Evolutionary conservation across 768 basidiomycete species (phyloP), one percentile per base, ranked within the genome.

Genomic region (Cystobasidium ongulense): DNA sequence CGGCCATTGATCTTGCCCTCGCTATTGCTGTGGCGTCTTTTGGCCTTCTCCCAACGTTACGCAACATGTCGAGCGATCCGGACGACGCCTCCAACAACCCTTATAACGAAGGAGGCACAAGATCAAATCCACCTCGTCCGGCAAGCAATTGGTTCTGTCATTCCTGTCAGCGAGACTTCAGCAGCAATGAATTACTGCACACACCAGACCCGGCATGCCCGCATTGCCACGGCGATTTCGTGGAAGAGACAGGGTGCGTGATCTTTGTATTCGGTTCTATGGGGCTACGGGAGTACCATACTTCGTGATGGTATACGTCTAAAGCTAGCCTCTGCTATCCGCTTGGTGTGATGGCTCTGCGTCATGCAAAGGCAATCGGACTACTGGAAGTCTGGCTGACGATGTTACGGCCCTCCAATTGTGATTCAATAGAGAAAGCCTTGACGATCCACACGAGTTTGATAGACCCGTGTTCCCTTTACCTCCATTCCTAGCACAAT

Each of bases 381-480:
- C 27, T 23, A 31, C 21, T 50, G 11, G 17, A 27, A 39, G 7
- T 21, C 54, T 23, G 38, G 41, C 63, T 46, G 41, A 46, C 63
- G 23, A 31, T 8, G 3, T 25, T 46, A 7, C 35, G n/a, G 10
- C 38, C 63, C 25, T 3, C 13, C 11, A 4, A 8, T 15, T 35
- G 31, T 46, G 31, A 33, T 7, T 31, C 25, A 15, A 3, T 35
- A 71, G 68, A 8, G 68, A 71, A 39, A 71, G 68, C 39, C 10
- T 57, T 13, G 68, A 71, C 29, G 68, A 71, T 59, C 68, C 68
- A 23, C 68, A 71, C 54, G 52, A 54, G n/a, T 71, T 71, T 35
- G 68, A 71, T 36, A 61, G 53, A 29, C 50, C 35, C 31, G 23
- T 33, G 21, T 59, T 71, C 25, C 50, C 68, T 7, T 71, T 71